A percentile compares a stretch with the other conserved stretches of the same genome.
These are phyloP conservation scores for Cercospora brassicicola DNA, from an alignment of 2,329 filamentous ascomycete species.

Conservation along the genomic window DNA sequence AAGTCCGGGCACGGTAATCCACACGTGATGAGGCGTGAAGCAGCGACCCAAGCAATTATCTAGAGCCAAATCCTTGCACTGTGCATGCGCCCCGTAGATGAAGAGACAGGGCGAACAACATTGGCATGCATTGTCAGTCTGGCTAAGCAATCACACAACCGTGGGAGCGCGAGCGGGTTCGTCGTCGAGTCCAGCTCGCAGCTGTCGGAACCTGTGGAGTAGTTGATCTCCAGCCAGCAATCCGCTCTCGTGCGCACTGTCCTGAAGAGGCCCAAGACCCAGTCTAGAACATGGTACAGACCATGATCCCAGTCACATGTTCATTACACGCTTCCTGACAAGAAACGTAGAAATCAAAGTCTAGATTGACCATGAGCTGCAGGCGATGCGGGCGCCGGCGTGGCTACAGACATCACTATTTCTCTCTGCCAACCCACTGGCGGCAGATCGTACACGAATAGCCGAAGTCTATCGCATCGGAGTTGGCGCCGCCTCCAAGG, in stretches of 20 bases:
- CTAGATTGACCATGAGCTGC: background rate
- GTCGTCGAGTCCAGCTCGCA: background rate
- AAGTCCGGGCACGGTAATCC: background rate
- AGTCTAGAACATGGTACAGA: constrained; percentile 5
- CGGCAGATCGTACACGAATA: constrained; percentile 4
- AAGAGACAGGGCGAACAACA: background rate
- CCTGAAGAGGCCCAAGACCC: background rate
- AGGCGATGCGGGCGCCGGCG: background rate
- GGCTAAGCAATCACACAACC: background rate
- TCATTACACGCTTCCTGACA: background rate
- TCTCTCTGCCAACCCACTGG: background rate
- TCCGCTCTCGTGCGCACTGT: constrained; percentile 1
- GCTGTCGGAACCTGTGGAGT: constrained; percentile 1
- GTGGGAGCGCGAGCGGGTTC: background rate
- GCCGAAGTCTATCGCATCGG: constrained; percentile 8
- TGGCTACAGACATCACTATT: background rate
- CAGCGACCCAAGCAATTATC: background rate
- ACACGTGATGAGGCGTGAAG: constrained; percentile 1
- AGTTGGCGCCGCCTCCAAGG: constrained; percentile 1
- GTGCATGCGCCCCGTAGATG: background rate
- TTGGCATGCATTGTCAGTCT: background rate
- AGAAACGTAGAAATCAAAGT: background rate
- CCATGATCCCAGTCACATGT: background rate
- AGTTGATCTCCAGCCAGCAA: constrained; percentile 7
- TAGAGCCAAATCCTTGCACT: background rate